phyloP scores from a whole-genome alignment of 1,139 yeast species.

The Sugiyamaella xylanicola region DNA sequence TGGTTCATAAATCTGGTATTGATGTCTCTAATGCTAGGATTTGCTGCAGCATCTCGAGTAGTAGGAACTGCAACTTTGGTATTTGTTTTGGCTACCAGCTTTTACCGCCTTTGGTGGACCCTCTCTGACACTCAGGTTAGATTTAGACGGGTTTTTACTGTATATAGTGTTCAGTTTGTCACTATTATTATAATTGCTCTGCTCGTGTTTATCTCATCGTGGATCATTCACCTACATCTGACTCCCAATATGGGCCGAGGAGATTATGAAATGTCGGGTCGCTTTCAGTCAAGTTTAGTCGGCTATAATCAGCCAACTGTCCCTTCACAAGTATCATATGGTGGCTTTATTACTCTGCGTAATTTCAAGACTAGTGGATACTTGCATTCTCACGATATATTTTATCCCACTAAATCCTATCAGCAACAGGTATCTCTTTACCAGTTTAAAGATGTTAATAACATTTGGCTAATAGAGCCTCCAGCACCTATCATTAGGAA shows the following conservation, averaged over 20 bases:
- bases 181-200: slow-evolving; percentile 53
- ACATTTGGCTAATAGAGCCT: slow-evolving; percentile 66
- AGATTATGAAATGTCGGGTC: slow-evolving; percentile 54
- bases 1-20: slow-evolving; percentile 52
- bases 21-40: slow-evolving; percentile 57
- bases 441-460: slow-evolving; percentile 55
- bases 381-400: slow-evolving; percentile 64
- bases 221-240: slow-evolving; percentile 53
- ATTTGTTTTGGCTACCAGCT: slow-evolving; percentile 52
- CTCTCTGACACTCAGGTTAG: slow-evolving; percentile 57
- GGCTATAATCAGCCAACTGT: slow-evolving; percentile 48
- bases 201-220: slow-evolving; percentile 51
- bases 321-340: slow-evolving; percentile 59
- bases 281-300: slow-evolving; percentile 56
- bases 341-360: slow-evolving; percentile 66
- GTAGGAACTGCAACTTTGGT: slow-evolving; percentile 55
- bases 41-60: slow-evolving; percentile 54
- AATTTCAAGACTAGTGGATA: slow-evolving; percentile 65
- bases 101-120: slow-evolving; percentile 55
- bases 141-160: slow-evolving; percentile 40
- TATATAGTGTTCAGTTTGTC: slow-evolving; percentile 41
- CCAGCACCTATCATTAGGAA: slow-evolving; percentile 3
- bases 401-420: slow-evolving; percentile 56
- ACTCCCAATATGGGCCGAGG: slow-evolving; percentile 56
- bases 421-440: slow-evolving; percentile 73